Evolutionary conservation across 768 basidiomycete species (phyloP), one percentile per base, ranked within the genome.

Genomic region (Amanita muscaria): DNA sequence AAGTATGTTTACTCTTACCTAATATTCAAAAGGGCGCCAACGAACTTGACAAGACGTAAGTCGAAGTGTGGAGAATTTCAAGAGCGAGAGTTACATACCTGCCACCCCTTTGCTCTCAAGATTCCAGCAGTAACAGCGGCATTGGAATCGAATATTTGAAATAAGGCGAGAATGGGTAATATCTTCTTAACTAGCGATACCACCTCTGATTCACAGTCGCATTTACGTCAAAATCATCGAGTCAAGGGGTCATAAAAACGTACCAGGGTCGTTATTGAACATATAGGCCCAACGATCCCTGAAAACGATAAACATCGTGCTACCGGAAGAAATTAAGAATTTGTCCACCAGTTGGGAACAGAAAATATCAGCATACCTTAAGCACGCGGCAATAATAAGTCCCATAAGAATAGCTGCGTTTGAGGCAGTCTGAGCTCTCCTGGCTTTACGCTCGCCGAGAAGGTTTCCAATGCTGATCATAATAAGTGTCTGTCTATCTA

Each of bases 101-200:
- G 86, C 60, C 83, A 86, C 16, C 92, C 92, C 30, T 79, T 67
- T 0, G 92, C 84, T 34, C 94, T 74, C 43, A 98, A 69, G 49
- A 96, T 77, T 2, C 92, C 92, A 5, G 72, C 74, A 0, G 78
- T 72, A 4, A 91, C 75, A 0, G 74, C 80, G 2, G 73, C 59
- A 9, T 79, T 68, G 1, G 83, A 88, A 53, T 99, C 94, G 46
- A 92, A 84, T 3, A 94, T 77, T 61, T 96, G 86, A 69, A 82
- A 86, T 21, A 86, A 65, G 6, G 82, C 78, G 4, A 94, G 79
- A 6, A 87, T 66, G 0, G 88, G 87, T 11, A 92, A 58, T 44
- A 91, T 80, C 2, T 68, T 62, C 0, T 87, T 80, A 10, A 88
- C 82, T 5, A 81, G 61, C 1, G 46, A 37, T 11, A 84, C 76